These are phyloP conservation scores for Fusarium tricinctum DNA, from an alignment of 2,329 filamentous ascomycete species.

Conservation along the genomic window DNA sequence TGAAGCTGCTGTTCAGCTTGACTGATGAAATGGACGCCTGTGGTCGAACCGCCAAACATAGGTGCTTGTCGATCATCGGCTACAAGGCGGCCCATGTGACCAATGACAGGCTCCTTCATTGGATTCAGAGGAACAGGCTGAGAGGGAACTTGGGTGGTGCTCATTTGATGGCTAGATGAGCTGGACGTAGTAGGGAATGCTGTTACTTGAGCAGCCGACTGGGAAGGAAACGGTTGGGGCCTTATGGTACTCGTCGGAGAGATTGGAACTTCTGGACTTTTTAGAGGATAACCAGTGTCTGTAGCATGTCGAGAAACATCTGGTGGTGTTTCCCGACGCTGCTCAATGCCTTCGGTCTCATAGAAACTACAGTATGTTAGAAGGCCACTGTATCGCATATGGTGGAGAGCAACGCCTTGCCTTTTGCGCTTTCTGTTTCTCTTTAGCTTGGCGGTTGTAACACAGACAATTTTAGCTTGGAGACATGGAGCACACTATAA, in stretches of 20 bases:
- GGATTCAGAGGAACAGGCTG: not conserved
- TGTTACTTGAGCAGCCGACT: not conserved
- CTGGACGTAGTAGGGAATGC: not conserved
- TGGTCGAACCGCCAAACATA: conserved; percentile 49
- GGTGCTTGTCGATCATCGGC: conserved; percentile 38
- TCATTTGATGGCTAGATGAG: not conserved
- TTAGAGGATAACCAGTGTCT: not conserved
- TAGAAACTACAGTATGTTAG: conserved; percentile 15
- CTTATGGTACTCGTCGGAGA: not conserved
- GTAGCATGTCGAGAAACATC: not conserved
- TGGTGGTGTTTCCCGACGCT: conserved; percentile 4
- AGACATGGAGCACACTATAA: conserved; percentile 17
- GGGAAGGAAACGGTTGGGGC: not conserved
- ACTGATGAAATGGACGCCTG: conserved; percentile 49
- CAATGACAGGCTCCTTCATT: conserved; percentile 36
- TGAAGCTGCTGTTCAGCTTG: conserved; percentile 48
- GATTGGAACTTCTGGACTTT: not conserved
- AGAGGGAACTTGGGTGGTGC: not conserved
- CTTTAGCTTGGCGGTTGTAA: conserved; percentile 22
- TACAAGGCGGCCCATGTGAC: conserved; percentile 48
- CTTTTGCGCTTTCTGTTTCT: conserved; percentile 29
- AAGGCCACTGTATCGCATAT: no score
- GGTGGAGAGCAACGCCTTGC: not conserved
- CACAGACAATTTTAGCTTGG: conserved; percentile 18
- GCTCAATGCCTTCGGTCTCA: conserved; percentile 20